Conservation (phyloP, 2,329 filamentous ascomycete species). For the Calonectria multiphialidica region DNA sequence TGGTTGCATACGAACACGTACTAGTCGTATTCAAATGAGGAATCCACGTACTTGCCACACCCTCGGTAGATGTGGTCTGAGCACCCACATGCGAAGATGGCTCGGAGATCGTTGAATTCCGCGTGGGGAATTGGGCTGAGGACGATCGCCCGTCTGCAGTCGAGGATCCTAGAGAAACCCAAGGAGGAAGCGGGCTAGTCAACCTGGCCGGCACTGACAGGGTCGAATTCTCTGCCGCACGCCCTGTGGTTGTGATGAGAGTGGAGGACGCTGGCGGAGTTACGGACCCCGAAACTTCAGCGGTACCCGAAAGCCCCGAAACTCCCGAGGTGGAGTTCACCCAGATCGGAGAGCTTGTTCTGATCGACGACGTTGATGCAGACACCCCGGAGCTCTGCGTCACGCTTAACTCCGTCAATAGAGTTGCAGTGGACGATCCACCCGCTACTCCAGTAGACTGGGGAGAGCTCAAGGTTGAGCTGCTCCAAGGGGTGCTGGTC, state of each 20-base stretch:
- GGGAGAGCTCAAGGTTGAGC: slow-evolving; percentile 26
- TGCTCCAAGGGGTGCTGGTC: slow-evolving; percentile 22
- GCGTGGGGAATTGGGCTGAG: slow-evolving; percentile 19
- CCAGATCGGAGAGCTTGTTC: slow-evolving; percentile 27
- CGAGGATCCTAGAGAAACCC: slow-evolving; percentile 23
- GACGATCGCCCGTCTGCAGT: slow-evolving; percentile 18
- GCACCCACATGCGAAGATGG: slow-evolving; percentile 9
- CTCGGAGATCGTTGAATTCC: slow-evolving; percentile 32
- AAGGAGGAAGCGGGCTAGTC: slow-evolving; percentile 1
- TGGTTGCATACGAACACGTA: slow-evolving; percentile 14
- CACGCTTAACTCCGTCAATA: slow-evolving; percentile 15
- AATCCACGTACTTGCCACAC: slow-evolving; percentile 5
- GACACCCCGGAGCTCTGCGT: slow-evolving; percentile 32
- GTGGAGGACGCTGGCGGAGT: slow-evolving; percentile 6
- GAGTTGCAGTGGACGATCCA: slow-evolving; percentile 18
- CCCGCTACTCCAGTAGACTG: slow-evolving; percentile 19
- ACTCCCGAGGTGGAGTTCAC: slow-evolving; percentile 29
- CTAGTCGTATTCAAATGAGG: slow-evolving; percentile 20
- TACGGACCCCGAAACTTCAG: slow-evolving; percentile 15
- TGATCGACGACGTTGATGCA: slow-evolving; percentile 21
- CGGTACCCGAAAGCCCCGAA: slow-evolving; percentile 23
- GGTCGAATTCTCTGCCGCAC: slow-evolving; percentile 13
- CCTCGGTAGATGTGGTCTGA: slow-evolving; percentile 19
- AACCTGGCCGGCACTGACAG: neutral
- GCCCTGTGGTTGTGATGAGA: neutral